A percentile compares a stretch with the other conserved stretches of the same genome.
Conservation (phyloP, 2,329 filamentous ascomycete species). For the Epichloe gansuensis region DNA sequence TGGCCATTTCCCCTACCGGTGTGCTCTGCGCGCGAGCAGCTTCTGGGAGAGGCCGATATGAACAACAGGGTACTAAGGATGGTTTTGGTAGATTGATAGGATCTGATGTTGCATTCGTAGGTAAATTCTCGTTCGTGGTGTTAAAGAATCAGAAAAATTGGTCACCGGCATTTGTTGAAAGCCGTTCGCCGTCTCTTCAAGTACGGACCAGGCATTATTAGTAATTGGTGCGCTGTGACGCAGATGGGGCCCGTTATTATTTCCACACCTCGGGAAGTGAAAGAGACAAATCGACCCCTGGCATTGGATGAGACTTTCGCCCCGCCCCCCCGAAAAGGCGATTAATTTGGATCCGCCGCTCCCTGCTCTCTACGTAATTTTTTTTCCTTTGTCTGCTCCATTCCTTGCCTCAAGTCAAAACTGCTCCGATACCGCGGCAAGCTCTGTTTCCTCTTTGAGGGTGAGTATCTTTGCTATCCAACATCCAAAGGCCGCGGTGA, state of each 20-base stretch:
- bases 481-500: too few relatives aligned
- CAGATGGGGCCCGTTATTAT: not conserved
- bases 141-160: not conserved
- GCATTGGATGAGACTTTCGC: too few relatives aligned
- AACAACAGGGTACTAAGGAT: not conserved
- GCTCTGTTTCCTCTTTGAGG: not conserved
- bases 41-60: too few relatives aligned
- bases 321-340: too few relatives aligned
- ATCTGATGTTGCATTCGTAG: not conserved
- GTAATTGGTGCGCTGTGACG: conserved; percentile 4
- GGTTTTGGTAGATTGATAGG: not conserved
- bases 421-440: not conserved
- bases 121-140: not conserved
- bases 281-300: not conserved
- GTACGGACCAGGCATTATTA: conserved; percentile 1
- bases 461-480: too few relatives aligned
- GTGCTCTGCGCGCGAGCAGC: not conserved
- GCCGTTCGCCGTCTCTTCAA: not conserved
- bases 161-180: conserved; percentile 1
- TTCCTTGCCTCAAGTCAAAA: not conserved
- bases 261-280: not conserved
- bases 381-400: not conserved
- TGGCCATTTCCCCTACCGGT: conserved; percentile 10
- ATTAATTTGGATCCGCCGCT: not conserved
- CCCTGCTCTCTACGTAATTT: not conserved